Evolutionary conservation across 441 rosid species (phyloP), one percentile per base, ranked within the genome.

Genomic region (Aquilaria agallochum): DNA sequence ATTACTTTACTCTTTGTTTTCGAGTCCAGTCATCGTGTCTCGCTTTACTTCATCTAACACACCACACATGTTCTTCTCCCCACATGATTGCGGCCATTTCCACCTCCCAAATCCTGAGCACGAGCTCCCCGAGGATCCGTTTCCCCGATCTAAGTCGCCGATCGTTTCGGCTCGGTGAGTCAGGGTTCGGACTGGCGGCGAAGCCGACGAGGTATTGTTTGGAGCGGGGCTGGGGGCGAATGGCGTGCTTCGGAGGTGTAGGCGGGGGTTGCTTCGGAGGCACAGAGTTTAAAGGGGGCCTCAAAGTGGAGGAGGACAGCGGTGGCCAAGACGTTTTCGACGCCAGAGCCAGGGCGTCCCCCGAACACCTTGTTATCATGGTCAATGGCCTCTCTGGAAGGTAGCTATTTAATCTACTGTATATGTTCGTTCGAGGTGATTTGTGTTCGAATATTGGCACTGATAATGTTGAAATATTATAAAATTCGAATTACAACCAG

Each of bases 301-400:
- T 83, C 47, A 70, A 74, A 71, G 72, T 83, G 66, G 90, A 84
- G 84, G 72, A 58, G 5, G 83, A 85, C 31, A 81, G 82, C 66
- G 90, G 88, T 54, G 94, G 96, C 31, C 84, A 83, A 67, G 87
- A 83, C 71, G 57, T 87, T 30, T 81, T 80, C 50, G 76, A 77
- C 63, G 72, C 83, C 31, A 74, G 55, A 3, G 68, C 71, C 31
- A 74, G 67, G 68, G 71, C 72, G 32, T 57, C 85, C 2, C 88
- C 94, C 0, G 88, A 83, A 53, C 98, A 92, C 79, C 89, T 92
- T 45, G 93, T 92, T 4, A 67, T 92, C 67, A 89, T 92, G 98
- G 93, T 92, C 56, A 89, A 89, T 66, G 98, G 98, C 42, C 76
- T 92, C 63, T 47, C 78, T 44, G 96, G 95, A 36, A 92, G 98